A percentile compares a stretch with the other conserved stretches of the same genome.
Conservation (phyloP, 192 early-diverging fungal species). For the Piromyces sp. region DNA sequence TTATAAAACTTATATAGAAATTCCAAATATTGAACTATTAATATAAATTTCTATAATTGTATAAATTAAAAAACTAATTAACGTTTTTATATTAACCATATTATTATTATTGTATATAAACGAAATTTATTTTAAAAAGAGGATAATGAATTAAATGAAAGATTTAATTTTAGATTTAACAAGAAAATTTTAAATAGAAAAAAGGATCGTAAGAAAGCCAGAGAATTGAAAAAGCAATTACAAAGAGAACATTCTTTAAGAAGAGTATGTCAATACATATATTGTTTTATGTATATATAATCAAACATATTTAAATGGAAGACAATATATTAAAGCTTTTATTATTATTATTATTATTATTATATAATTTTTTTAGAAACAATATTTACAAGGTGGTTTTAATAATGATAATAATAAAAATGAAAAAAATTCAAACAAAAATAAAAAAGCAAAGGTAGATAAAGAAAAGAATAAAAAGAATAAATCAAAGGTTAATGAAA, state of each 20-base stretch:
- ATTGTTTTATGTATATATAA: no score
- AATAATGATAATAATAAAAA: not conserved
- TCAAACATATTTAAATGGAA: no score
- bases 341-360: no score
- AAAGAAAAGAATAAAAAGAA: not conserved
- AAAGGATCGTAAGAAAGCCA: not conserved
- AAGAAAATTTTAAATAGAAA: not conserved
- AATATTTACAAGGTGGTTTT: not conserved
- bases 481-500: not conserved
- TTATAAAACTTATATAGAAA: no score
- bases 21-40: no score
- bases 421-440: not conserved
- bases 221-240: not conserved
- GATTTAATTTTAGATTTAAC: not conserved
- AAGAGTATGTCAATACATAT: not conserved
- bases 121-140: not conserved
- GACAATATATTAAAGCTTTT: no score
- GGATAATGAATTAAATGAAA: not conserved
- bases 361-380: not conserved
- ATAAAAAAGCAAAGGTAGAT: not conserved
- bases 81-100: no score
- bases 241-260: not conserved
- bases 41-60: no score
- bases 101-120: no score
- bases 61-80: no score